These are phyloP conservation scores for Ilyonectria mors-panacis DNA, from an alignment of 2,329 filamentous ascomycete genomes.

Conservation along the genomic window DNA sequence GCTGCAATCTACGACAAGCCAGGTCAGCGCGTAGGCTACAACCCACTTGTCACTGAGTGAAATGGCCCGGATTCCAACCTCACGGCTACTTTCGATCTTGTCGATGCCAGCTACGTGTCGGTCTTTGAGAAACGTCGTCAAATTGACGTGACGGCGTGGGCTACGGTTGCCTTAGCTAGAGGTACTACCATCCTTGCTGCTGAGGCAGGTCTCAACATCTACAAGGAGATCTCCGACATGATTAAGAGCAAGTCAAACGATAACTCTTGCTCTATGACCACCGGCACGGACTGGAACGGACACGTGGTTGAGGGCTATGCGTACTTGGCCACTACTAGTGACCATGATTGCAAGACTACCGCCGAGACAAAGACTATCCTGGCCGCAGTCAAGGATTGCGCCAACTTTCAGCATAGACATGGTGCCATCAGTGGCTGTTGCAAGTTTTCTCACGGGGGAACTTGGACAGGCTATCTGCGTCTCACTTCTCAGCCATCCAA, in stretches of 20 bases:
- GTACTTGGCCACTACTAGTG: neutral
- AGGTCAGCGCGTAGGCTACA: neutral
- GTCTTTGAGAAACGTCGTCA: too few relatives aligned
- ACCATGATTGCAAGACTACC: neutral
- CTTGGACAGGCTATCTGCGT: slow-evolving; percentile 2
- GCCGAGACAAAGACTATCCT: neutral
- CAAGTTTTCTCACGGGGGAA: neutral
- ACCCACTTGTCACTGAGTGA: neutral
- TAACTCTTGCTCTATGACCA: neutral
- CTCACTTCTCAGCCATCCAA: neutral
- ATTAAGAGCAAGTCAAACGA: neutral
- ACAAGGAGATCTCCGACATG: neutral
- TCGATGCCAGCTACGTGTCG: neutral
- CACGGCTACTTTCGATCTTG: neutral
- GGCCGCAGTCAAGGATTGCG: neutral
- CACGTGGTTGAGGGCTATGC: neutral
- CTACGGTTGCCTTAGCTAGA: neutral
- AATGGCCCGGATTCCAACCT: neutral
- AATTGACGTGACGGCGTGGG: too few relatives aligned
- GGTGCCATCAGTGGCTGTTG: neutral
- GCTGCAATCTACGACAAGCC: neutral
- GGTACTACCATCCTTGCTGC: too few relatives aligned
- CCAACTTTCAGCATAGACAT: too few relatives aligned
- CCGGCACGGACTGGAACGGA: neutral
- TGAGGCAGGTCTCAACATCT: too few relatives aligned